A percentile compares a stretch with the other conserved stretches of the same genome.
Conservation (phyloP, 2,329 filamentous ascomycete species). For the Phoma herbarum region DNA sequence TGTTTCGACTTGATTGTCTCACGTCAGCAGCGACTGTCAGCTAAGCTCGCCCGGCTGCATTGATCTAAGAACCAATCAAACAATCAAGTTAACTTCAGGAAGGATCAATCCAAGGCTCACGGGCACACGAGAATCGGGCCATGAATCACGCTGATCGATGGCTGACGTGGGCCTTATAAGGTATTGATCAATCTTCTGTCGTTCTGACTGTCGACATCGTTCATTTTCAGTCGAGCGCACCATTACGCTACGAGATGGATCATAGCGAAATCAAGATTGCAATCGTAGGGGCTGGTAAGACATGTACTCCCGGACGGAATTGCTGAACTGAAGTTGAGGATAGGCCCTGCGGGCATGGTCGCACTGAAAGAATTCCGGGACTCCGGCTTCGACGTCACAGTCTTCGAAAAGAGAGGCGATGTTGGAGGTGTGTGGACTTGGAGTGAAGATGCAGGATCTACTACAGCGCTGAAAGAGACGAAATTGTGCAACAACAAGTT, state of each 20-base stretch:
- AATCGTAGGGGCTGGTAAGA: neutral
- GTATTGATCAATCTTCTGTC: neutral
- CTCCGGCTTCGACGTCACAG: neutral
- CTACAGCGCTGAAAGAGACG: neutral
- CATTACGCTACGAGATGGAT: neutral
- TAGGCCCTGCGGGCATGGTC: neutral
- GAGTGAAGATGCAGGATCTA: neutral
- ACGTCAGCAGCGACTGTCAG: neutral
- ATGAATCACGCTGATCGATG: neutral
- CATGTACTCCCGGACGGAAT: neutral
- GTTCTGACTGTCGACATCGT: neutral
- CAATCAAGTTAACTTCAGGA: neutral
- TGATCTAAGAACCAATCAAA: neutral
- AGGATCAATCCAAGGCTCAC: neutral
- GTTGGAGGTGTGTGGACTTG: neutral
- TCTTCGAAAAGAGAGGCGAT: neutral
- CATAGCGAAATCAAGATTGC: neutral
- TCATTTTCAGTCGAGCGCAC: neutral
- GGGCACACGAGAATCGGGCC: neutral
- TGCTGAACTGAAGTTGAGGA: neutral
- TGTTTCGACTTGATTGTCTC: neutral
- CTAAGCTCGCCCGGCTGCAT: neutral
- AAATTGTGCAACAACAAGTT: neutral
- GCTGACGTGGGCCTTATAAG: neutral
- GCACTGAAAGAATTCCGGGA: neutral